Conservation (phyloP, 768 basidiomycete genomes). For the Mrakia gelida region DNA sequence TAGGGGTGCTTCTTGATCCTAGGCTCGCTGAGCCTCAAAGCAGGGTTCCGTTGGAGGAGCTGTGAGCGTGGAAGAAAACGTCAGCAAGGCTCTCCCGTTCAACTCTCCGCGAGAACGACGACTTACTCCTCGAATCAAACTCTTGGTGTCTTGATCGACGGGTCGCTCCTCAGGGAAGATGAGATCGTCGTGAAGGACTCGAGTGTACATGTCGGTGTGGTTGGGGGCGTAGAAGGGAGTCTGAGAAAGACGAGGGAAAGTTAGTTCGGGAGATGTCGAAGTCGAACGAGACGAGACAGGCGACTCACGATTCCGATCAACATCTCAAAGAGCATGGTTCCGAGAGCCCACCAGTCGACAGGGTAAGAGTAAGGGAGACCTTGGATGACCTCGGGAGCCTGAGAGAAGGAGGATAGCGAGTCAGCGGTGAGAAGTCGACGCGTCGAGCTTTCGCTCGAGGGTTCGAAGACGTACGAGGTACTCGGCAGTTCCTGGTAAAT, state of each 20-base stretch:
- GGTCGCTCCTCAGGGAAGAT: slow-evolving; percentile 82
- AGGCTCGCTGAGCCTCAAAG: slow-evolving; percentile 83
- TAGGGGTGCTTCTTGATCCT: slow-evolving; percentile 91
- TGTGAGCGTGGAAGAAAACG: slow-evolving; percentile 41
- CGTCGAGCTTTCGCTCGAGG: not conserved
- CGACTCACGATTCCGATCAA: slow-evolving; percentile 82
- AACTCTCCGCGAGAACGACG: not conserved
- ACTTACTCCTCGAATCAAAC: slow-evolving; percentile 86
- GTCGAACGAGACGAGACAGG: not conserved
- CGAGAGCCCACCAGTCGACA: slow-evolving; percentile 97
- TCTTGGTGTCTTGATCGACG: slow-evolving; percentile 93
- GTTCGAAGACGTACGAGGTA: slow-evolving; percentile 53
- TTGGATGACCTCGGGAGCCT: slow-evolving; percentile 91
- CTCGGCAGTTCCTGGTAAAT: slow-evolving; percentile 80
- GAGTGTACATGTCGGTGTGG: slow-evolving; percentile 78
- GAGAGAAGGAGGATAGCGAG: not conserved
- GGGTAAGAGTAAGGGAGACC: slow-evolving; percentile 85
- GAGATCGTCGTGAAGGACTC: slow-evolving; percentile 84
- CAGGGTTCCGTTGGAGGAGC: slow-evolving; percentile 90
- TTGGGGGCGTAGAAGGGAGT: slow-evolving; percentile 31
- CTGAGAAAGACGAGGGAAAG: not conserved
- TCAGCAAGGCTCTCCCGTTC: not conserved
- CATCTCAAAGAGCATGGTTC: slow-evolving; percentile 94
- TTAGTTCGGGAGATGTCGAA: not conserved
- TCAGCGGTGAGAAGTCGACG: not conserved